These are phyloP conservation scores for Nakazawaea sp. DNA, from an alignment of 805 yeast genomes.

Conservation along the genomic window DNA sequence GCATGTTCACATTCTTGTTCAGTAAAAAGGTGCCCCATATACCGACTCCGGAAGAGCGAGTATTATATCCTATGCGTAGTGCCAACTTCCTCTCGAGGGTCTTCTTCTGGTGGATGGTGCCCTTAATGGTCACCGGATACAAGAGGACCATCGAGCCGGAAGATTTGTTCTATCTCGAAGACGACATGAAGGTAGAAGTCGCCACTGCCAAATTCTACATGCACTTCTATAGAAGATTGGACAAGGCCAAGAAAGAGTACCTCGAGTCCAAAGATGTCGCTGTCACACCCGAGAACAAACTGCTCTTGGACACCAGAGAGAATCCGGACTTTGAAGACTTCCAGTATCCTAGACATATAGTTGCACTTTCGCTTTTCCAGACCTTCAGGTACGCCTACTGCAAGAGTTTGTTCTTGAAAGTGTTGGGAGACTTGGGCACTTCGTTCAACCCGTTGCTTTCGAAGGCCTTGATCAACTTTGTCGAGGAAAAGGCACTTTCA, in stretches of 20 bases:
- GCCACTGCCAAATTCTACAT: constrained; percentile 29
- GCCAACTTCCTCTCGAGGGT: constrained; percentile 34
- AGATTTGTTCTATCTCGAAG: constrained; percentile 47
- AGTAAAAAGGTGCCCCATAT: constrained; percentile 43
- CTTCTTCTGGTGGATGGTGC: constrained; percentile 65
- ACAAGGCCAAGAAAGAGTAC: constrained; percentile 22
- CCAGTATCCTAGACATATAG: constrained; percentile 14
- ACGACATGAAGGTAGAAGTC: constrained; percentile 33
- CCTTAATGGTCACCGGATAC: constrained; percentile 60
- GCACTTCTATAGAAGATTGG: constrained; percentile 24
- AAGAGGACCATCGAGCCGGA: constrained; percentile 61
- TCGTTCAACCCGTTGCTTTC: constrained; percentile 63
- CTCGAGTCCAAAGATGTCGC: constrained; percentile 21
- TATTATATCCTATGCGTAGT: constrained; percentile 38
- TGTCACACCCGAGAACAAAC: constrained; percentile 10
- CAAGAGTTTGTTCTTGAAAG: constrained; percentile 31
- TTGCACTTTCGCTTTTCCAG: constrained; percentile 33
- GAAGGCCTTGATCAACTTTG: constrained; percentile 55
- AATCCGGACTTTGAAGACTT: constrained; percentile 20
- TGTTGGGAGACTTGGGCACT: constrained; percentile 35
- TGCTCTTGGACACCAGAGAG: constrained; percentile 16
- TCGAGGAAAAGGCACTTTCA: constrained; percentile 40
- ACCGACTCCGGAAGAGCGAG: constrained; percentile 44
- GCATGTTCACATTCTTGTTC: constrained; percentile 45
- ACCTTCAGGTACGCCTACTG: constrained; percentile 44